Evolutionary conservation across 305 asterid species (phyloP), one percentile per base, ranked within the genome.

Genomic region (Fraxinus velutina): DNA sequence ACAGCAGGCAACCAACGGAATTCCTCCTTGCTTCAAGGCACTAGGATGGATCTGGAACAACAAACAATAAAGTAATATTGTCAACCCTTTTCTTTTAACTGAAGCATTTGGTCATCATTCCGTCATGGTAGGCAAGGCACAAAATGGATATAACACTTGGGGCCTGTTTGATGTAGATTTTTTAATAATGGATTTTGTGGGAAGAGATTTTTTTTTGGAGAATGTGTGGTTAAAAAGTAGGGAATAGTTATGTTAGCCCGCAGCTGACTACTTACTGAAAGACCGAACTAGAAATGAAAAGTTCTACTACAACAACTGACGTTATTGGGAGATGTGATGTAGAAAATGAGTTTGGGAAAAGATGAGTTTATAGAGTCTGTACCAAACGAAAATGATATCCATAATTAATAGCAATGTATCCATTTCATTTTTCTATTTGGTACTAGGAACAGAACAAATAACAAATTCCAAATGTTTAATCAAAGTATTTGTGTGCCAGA

Each of bases 11-110:
- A 93, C 86, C 86, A 95, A 85, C 36, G 98, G 96, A 82, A 75
- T 76, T 86, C 98, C 99, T 79, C 98, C 99, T 83, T 92, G 94
- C 89, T 93, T 92, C 88, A 88, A 84, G 75, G 97, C 95, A 86
- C 99, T 85, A 74, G 98, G 99, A 90, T 95, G 98, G 87, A 95
- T 92, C 99, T 95, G 90, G 78, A 86, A 81, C 75, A 81, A 81
- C 75, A 80, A 55, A 64, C 76, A 44, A 21, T n/a, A 34, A 15
- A 36, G 64, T 73, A 3, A 81, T 60, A 9, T 75, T 66, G 9
- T 29, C 76, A 81, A 74, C 42, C 36, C 2, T 29, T 68, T 52
- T 37, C 17, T 12, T 55, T 62, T 79, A 50, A 72, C 77, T 79
- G 39, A 47, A 12, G 42, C 50, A 39, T 52, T 78, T 76, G 47